Conservation (phyloP, 129 eudicot species). For the Cynara cardunculus region DNA sequence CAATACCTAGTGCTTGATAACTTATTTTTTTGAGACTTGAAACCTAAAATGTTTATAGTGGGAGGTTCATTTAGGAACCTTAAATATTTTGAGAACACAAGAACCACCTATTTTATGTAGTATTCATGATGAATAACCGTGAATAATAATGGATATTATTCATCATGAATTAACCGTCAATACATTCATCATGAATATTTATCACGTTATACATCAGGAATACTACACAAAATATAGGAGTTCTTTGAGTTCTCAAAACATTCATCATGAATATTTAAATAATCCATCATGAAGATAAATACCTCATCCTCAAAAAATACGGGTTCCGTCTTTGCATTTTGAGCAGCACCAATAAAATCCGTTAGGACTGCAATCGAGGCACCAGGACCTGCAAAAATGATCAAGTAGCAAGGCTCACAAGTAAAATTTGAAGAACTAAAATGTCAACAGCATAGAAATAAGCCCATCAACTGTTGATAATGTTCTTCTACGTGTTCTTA, state of each 20-base stretch:
- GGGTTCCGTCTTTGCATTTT: slow-evolving; percentile 54
- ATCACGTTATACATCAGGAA: too few species aligned
- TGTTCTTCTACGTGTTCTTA: background rate
- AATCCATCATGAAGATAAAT: background rate
- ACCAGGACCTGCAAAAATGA: slow-evolving; percentile 51
- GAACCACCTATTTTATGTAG: too few species aligned
- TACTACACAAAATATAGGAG: too few species aligned
- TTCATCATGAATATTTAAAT: background rate
- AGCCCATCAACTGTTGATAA: background rate
- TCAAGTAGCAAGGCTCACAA: background rate
- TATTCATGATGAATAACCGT: too few species aligned
- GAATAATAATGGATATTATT: too few species aligned
- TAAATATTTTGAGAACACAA: too few species aligned
- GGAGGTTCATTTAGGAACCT: too few species aligned
- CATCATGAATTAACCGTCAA: too few species aligned
- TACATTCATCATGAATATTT: too few species aligned
- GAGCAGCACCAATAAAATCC: slow-evolving; percentile 73
- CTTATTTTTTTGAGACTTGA: too few species aligned
- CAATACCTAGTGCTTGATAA: too few species aligned
- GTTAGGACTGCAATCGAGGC: slow-evolving; percentile 48
- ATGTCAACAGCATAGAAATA: background rate
- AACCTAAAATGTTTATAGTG: too few species aligned
- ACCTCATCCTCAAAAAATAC: slow-evolving; percentile 45
- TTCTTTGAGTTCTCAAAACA: background rate
- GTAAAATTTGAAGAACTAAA: background rate